Evolutionary conservation across 2,329 filamentous ascomycete species (phyloP), one percentile per base, ranked within the genome.

Genomic region (Colletotrichum theobromicola): DNA sequence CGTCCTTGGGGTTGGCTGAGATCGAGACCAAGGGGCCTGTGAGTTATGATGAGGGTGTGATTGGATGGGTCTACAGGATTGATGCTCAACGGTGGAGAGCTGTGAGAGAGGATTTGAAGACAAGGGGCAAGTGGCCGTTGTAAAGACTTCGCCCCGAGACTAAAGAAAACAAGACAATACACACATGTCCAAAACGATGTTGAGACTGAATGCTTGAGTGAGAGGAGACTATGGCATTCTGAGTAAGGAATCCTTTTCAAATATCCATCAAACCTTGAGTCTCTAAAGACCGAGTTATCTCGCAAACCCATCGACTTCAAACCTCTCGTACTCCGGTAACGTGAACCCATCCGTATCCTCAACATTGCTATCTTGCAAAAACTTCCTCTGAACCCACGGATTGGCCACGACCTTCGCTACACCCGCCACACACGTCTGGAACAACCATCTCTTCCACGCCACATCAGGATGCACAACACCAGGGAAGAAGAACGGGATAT

Each of bases 391-490:
- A 21, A 72, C 37, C 70, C 70, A 72, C 8, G 70, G 70, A 8
- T 37, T 37, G 18, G 70, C 21, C 7, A 61, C 24, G 10, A 78
- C n/a, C 50, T 71, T 67, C 4, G 68, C 68, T 26, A 78, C 24
- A 9, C 66, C 32, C 74, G 74, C 75, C 35, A 72, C 28, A 8
- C 64, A 24, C 21, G 24, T 16, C 16, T 69, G 37, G 7, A 67
- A 32, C 32, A 70, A 26, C 60, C 73, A 63, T 12, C 71, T 68
- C 35, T 67, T 63, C 65, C 62, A 71, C 13, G 65, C 16, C 24
- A 66, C 65, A 12, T 30, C 62, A 2, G 76, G 76, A 16, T 77
- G 64, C 30, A 30, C 62, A n/a, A 73, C 46, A 2, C 21, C 70
- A 5, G 70, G 67, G 15, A 72, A 34, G 10, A 64, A n/a, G 7